Evolutionary conservation across 192 early-diverging fungal species (phyloP), one percentile per base, ranked within the genome.

Genomic region (Podila horticola): DNA sequence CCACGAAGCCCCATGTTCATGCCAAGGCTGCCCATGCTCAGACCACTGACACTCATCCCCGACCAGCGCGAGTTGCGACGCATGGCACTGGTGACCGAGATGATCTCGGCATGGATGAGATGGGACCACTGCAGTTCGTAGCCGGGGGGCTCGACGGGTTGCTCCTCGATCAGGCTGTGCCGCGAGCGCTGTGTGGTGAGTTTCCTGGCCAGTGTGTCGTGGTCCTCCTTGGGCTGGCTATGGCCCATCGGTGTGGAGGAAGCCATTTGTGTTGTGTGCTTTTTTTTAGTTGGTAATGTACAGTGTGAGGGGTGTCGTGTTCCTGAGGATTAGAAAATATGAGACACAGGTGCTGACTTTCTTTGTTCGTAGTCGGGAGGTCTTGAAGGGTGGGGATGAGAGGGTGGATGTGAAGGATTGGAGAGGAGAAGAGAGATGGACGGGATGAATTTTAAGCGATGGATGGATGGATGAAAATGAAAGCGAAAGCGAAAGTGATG

Each of bases 21-120:
- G 11, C 88, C 90, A 34, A 90, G 72, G 38, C 84, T 74, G 58
- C 87, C 87, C 88, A 90, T 89, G 57, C 83, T 77, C 13, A 88
- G 62, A n/a, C 88, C 83, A 72, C 79, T 86, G 19, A 89, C 86
- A 45, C 86, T 87, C 74, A 88, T 86, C 10, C 88, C 88, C 36
- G 88, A 85, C 94, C 94, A 96, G 36, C 93, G 89, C 59, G 92
- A 91, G 83, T 94, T 95, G 77, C 91, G 92, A 24, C 93, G 86
- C 93, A 96, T 94, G 36, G 92, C 91, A 67, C 85, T 90, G 17
- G 90, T 91, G 29, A 96, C 93, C 63, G 82, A 85, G 59, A 91
- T 88, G 62, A 95, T 92, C 79, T 95, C 94, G 20, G 90, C 83
- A 74, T 94, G 89, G 26, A 95, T 76, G 49, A 95, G 73, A 74